These are phyloP conservation scores for Linnemannia zychae DNA, from an alignment of 192 early-diverging fungal species.

Conservation along the genomic window DNA sequence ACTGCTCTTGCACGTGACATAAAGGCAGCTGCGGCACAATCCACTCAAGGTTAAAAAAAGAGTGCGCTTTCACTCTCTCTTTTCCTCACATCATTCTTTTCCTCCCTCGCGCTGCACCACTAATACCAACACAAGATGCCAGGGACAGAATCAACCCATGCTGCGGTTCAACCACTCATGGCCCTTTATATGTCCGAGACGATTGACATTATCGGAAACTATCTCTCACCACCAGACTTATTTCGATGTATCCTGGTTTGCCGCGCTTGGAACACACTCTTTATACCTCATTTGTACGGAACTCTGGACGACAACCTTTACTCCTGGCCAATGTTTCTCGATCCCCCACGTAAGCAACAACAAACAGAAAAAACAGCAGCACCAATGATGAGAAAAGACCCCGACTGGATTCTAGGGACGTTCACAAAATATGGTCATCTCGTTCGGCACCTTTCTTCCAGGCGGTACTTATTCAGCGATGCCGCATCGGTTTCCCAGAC, in stretches of 20 bases:
- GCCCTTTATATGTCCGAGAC: neutral
- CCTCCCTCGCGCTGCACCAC: neutral
- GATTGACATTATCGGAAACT: neutral
- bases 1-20: no score
- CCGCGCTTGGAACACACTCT: neutral
- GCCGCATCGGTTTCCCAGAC: neutral
- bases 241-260: neutral
- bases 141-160: no score
- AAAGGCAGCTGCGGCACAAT: no score
- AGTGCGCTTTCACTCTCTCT: no score
- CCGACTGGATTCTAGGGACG: neutral
- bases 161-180: neutral
- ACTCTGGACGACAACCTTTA: neutral
- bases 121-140: neutral
- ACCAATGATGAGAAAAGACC: neutral
- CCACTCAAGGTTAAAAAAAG: no score
- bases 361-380: neutral
- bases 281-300: neutral
- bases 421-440: neutral
- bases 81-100: neutral
- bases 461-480: neutral
- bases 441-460: neutral
- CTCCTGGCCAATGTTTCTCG: neutral
- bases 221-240: neutral
- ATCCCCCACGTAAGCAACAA: neutral